Conservation (phyloP, 2,329 filamentous ascomycete species). For the Aspergillus novofumigatus region DNA sequence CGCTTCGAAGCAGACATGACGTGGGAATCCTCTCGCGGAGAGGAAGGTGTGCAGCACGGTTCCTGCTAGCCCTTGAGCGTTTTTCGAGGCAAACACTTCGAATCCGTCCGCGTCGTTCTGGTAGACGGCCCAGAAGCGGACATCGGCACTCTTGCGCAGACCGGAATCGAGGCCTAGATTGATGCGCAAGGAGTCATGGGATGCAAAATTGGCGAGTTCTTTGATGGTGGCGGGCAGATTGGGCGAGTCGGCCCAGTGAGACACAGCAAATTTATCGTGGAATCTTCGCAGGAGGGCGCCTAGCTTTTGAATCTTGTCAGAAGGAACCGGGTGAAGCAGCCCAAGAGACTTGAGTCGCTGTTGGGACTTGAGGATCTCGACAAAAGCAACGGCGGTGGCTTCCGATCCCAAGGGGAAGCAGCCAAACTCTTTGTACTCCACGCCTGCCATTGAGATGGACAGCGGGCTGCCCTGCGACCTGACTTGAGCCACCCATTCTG, state of each 20-base stretch:
- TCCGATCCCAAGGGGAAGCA: slow-evolving; percentile 48
- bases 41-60: slow-evolving; percentile 46
- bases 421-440: slow-evolving; percentile 39
- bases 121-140: slow-evolving; percentile 42
- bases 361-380: slow-evolving; percentile 44
- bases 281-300: slow-evolving; percentile 29
- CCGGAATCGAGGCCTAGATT: slow-evolving; percentile 40
- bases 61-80: slow-evolving; percentile 39
- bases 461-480: slow-evolving; percentile 34
- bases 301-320: slow-evolving; percentile 32
- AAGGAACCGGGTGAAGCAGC: slow-evolving; percentile 38
- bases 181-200: slow-evolving; percentile 26
- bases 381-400: slow-evolving; percentile 38
- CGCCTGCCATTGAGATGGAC: slow-evolving; percentile 35
- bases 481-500: slow-evolving; percentile 29
- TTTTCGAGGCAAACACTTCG: slow-evolving; percentile 43
- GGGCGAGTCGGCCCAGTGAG: slow-evolving; percentile 14
- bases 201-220: slow-evolving; percentile 26
- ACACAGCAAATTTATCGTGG: slow-evolving; percentile 22
- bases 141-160: slow-evolving; percentile 32
- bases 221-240: slow-evolving; percentile 26
- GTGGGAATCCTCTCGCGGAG: slow-evolving; percentile 37
- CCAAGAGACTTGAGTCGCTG: slow-evolving; percentile 38
- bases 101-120: slow-evolving; percentile 31
- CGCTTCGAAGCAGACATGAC: slow-evolving; percentile 37